These are phyloP conservation scores for Platanthera zijinensis DNA, from an alignment of 106 monocot species.

Conservation along the genomic window DNA sequence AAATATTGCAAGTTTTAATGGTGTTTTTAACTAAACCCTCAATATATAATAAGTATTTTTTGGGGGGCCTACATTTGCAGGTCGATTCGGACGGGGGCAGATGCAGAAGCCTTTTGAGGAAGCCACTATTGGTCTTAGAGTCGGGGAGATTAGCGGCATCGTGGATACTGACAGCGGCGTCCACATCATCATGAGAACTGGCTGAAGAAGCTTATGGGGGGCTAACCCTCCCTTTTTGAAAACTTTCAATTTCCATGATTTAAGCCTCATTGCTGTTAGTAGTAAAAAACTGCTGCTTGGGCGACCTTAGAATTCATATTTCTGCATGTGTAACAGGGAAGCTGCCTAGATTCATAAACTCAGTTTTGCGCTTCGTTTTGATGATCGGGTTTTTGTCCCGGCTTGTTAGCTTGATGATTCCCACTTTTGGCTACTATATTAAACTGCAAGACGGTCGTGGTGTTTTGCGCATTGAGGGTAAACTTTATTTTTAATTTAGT, in stretches of 20 bases:
- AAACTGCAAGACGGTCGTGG: no score
- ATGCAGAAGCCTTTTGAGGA: constrained; percentile 79
- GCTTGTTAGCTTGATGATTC: no score
- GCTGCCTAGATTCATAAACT: no score
- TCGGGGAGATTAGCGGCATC: constrained; percentile 51
- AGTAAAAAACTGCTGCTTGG: neutral
- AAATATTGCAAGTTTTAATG: no score
- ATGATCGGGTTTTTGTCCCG: no score
- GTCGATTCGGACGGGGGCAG: constrained; percentile 52
- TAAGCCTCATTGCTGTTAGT: neutral
- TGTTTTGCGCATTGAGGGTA: no score
- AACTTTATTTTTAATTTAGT: no score
- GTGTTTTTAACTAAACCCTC: no score
- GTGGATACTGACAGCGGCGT: constrained; percentile 91
- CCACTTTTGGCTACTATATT: no score
- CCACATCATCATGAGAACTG: constrained; percentile 83
- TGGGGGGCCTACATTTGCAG: constrained; percentile 8
- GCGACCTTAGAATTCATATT: neutral
- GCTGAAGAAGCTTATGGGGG: constrained; percentile 19
- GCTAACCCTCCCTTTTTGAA: neutral
- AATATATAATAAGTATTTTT: no score
- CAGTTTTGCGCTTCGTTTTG: no score
- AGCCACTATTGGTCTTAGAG: constrained; percentile 40
- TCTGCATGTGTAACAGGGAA: neutral
- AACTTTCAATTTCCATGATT: neutral